A percentile compares a stretch with the other conserved stretches of the same genome.
phyloP scores from a whole-genome alignment of 202 grass and related monocot genomes.

The Elaeis oleifera region DNA sequence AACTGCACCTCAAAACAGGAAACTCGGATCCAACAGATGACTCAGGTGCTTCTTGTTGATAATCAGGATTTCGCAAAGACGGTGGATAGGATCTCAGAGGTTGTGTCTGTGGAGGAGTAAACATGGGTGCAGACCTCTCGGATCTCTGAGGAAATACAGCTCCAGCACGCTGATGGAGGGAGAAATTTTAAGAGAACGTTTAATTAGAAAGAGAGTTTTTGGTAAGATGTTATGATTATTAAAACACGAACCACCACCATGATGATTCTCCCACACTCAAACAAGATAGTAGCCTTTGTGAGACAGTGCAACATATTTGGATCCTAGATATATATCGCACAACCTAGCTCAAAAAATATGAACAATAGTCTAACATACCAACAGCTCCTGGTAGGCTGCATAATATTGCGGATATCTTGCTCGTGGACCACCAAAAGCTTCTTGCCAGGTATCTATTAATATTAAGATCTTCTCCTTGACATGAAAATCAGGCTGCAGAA shows the following conservation, averaged over 20 bases:
- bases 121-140: slow-evolving; percentile 59
- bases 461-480: slow-evolving; percentile 90
- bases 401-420: slow-evolving; percentile 95
- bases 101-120: slow-evolving; percentile 78
- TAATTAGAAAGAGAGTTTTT: neutral
- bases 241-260: no score
- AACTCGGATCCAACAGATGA: slow-evolving; percentile 52
- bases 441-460: slow-evolving; percentile 95
- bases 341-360: neutral
- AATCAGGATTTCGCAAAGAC: slow-evolving; percentile 37
- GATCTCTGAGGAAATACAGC: slow-evolving; percentile 70
- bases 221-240: no score
- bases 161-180: slow-evolving; percentile 54
- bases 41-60: slow-evolving; percentile 54
- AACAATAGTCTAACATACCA: slow-evolving; percentile 47
- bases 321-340: neutral
- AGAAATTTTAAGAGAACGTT: slow-evolving; percentile 10
- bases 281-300: neutral
- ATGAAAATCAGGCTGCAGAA: slow-evolving; percentile 57
- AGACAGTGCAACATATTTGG: neutral
- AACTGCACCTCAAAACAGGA: slow-evolving; percentile 50
- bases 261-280: neutral
- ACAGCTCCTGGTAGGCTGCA: slow-evolving; percentile 80
- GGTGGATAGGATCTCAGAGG: slow-evolving; percentile 71
- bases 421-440: slow-evolving; percentile 66